Percentiles rank a stretch among this genome's conserved stretches.
phyloP scores from a whole-genome alignment of 306 rosid species.

The Cucumis hystrix region DNA sequence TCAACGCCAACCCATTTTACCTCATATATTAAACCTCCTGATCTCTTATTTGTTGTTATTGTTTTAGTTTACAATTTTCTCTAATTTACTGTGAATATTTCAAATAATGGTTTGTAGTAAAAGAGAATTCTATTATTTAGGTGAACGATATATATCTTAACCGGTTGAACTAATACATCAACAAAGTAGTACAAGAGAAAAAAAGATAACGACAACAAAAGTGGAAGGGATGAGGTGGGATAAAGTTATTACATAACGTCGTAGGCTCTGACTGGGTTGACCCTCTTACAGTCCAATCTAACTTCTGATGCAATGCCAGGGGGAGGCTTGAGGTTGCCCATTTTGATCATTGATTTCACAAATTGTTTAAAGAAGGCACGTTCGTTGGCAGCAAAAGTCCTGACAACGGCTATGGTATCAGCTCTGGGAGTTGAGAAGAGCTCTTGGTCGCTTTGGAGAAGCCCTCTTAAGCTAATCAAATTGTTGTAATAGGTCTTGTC shows the following conservation, averaged over 20 bases:
- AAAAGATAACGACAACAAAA: no score
- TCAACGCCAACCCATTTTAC: no score
- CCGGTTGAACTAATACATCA: no score
- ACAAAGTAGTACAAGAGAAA: no score
- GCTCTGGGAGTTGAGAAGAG: constrained; percentile 17
- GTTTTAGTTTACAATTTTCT: no score
- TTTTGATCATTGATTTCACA: constrained; percentile 54
- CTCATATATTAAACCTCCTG: no score
- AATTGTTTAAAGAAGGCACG: constrained; percentile 14
- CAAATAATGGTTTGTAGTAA: no score
- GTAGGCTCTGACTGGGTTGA: neutral
- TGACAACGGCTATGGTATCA: neutral
- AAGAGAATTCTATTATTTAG: no score
- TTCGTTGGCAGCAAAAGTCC: neutral
- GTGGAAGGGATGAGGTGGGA: neutral
- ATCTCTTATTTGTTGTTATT: no score
- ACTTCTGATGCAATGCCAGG: constrained; percentile 32
- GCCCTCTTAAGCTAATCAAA: neutral
- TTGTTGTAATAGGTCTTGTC: constrained; percentile 51
- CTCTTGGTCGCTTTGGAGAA: constrained; percentile 13
- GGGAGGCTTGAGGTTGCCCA: constrained; percentile 57
- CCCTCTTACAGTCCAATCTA: constrained; percentile 3
- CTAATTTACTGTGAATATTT: no score
- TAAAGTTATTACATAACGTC: neutral
- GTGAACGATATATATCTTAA: no score